Evolutionary conservation across 768 basidiomycete genomes (phyloP).

Genomic region (Krasilnikovozyma curviuscula): DNA sequence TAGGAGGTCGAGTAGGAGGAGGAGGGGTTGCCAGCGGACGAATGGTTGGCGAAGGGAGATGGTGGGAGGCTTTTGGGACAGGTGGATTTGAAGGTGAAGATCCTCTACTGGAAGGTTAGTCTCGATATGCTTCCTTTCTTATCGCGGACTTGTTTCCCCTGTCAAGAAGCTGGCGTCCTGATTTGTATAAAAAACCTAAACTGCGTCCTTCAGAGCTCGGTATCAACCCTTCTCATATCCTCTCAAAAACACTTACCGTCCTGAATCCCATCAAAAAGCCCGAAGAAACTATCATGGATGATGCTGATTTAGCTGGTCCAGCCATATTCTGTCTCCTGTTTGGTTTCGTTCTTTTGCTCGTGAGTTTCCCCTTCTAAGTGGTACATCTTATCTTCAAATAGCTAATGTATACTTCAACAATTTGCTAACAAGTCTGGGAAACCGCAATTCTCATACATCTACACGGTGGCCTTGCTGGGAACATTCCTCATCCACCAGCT

Average conservation of each 20-base stretch:
- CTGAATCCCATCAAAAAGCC: slow-evolving; percentile 72
- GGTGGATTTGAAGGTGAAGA: slow-evolving; percentile 92
- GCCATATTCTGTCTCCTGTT: slow-evolving; percentile 90
- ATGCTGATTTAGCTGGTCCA: slow-evolving; percentile 91
- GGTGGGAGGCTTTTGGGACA: slow-evolving; percentile 94
- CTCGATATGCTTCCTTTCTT: neutral
- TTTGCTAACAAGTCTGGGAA: slow-evolving; percentile 62
- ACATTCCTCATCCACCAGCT: slow-evolving; percentile 80
- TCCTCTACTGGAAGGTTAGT: slow-evolving; percentile 75
- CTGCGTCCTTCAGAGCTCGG: slow-evolving; percentile 53
- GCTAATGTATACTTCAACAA: neutral
- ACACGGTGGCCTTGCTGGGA: slow-evolving; percentile 90
- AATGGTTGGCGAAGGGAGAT: slow-evolving; percentile 35
- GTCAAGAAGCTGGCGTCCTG: neutral
- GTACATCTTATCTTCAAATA: neutral
- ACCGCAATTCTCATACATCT: slow-evolving; percentile 96
- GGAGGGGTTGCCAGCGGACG: neutral
- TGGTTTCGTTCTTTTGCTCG: slow-evolving; percentile 75
- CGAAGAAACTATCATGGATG: slow-evolving; percentile 93
- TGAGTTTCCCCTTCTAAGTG: slow-evolving; percentile 30
- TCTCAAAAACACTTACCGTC: slow-evolving; percentile 80
- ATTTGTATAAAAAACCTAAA: too few species aligned
- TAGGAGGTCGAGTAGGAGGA: neutral
- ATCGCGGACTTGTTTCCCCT: too few species aligned
- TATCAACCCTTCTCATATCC: slow-evolving; percentile 92